Evolutionary conservation across 768 basidiomycete species (phyloP).

Genomic region (Tephrocybe rancida): DNA sequence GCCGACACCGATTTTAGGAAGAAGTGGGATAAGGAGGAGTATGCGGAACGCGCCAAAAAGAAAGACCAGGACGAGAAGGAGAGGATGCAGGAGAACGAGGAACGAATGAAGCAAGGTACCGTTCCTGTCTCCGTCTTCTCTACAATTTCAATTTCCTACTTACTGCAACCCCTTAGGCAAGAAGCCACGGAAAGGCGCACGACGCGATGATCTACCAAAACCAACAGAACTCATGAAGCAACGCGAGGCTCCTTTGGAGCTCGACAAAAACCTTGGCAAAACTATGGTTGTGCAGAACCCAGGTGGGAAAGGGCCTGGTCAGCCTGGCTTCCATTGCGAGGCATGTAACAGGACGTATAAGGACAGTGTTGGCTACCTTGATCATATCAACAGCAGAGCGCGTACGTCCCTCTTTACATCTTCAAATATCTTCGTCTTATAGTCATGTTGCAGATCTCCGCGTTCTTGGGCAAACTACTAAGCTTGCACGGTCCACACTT

Average conservation of each 20-base stretch:
- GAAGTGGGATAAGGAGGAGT: slow-evolving; percentile 96
- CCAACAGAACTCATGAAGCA: slow-evolving; percentile 93
- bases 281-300: slow-evolving; percentile 91
- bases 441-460: slow-evolving; percentile 69
- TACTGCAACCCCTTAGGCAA: slow-evolving; percentile 60
- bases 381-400: slow-evolving; percentile 92
- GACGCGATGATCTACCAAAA: slow-evolving; percentile 82
- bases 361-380: slow-evolving; percentile 91
- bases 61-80: slow-evolving; percentile 81
- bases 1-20: slow-evolving; percentile 79
- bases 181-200: slow-evolving; percentile 63
- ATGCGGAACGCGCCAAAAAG: slow-evolving; percentile 79
- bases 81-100: slow-evolving; percentile 85
- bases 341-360: slow-evolving; percentile 90
- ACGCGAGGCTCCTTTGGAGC: slow-evolving; percentile 80
- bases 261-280: slow-evolving; percentile 95
- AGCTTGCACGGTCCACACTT: slow-evolving; percentile 85
- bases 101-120: slow-evolving; percentile 84
- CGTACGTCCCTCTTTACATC: slow-evolving; percentile 54
- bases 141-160: background rate
- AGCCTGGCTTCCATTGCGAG: slow-evolving; percentile 95
- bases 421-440: background rate
- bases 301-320: slow-evolving; percentile 81
- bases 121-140: slow-evolving; percentile 6
- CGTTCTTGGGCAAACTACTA: slow-evolving; percentile 93